Conservation (phyloP, 148 eudicot species). For the Silene uniflora region DNA sequence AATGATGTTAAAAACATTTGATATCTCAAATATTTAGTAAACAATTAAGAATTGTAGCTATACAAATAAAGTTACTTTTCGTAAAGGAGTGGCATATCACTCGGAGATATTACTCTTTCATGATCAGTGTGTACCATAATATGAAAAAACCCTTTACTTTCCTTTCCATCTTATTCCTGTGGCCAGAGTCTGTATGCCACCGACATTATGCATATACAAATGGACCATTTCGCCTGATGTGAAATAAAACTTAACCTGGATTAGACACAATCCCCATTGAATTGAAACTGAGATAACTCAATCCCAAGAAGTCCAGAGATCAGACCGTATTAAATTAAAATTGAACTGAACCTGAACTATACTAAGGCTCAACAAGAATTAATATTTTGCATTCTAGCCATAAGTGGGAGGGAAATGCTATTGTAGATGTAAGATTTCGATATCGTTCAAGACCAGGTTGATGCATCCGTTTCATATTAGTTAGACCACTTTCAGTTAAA, state of each 20-base stretch:
- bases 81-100: background rate
- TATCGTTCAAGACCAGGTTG: background rate
- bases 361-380: background rate
- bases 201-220: background rate
- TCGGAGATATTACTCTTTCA: background rate
- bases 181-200: background rate
- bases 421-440: background rate
- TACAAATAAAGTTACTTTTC: no score
- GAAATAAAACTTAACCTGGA: background rate
- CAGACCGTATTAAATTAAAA: background rate
- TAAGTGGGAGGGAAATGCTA: background rate
- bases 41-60: no score
- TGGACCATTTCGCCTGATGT: background rate
- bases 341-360: background rate
- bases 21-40: background rate
- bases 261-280: background rate
- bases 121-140: background rate
- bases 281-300: background rate
- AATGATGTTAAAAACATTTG: background rate
- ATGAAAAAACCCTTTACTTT: background rate
- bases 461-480: background rate
- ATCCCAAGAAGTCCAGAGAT: background rate
- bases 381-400: background rate
- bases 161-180: background rate
- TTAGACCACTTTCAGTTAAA: background rate